These are phyloP conservation scores for Plectosphaerella cucumerina DNA, from an alignment of 2,329 filamentous ascomycete species.

Conservation along the genomic window DNA sequence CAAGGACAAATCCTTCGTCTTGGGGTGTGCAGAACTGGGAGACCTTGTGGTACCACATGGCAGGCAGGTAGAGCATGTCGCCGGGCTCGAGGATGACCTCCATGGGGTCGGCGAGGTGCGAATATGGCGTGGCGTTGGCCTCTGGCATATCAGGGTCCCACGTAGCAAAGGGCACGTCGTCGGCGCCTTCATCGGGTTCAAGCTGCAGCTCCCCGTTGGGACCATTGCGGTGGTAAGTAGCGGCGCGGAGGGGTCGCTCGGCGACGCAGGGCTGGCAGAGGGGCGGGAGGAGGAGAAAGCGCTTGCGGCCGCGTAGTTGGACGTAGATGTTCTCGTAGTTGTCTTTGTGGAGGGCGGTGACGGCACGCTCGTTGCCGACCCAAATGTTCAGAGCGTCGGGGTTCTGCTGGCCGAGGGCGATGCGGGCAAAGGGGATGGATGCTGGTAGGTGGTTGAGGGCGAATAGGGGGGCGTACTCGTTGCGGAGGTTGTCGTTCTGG, in stretches of 20 bases:
- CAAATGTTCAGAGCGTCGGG: constrained; percentile 81
- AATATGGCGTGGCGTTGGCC: constrained; percentile 51
- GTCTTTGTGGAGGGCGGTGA: constrained; percentile 74
- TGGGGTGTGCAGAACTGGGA: constrained; percentile 64
- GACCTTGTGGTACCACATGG: constrained; percentile 81
- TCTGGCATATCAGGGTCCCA: constrained; percentile 68
- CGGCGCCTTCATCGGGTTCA: constrained; percentile 22
- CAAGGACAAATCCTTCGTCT: constrained; percentile 69
- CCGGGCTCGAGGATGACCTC: constrained; percentile 66
- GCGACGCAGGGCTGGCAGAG: constrained; percentile 65
- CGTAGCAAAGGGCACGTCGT: constrained; percentile 60
- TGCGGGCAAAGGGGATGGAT: constrained; percentile 67
- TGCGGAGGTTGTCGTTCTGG: constrained; percentile 77
- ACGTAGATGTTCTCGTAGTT: constrained; percentile 85
- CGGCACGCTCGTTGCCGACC: constrained; percentile 69
- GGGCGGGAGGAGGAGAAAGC: constrained; percentile 72
- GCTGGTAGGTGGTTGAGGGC: constrained; percentile 48
- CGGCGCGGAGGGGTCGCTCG: constrained; percentile 53
- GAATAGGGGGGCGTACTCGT: constrained; percentile 65
- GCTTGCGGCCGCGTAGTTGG: constrained; percentile 67
- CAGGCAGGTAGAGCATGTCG: constrained; percentile 79
- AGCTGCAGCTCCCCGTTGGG: constrained; percentile 17
- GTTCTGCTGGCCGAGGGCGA: constrained; percentile 54
- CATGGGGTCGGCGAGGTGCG: constrained; percentile 54
- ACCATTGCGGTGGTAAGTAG: constrained; percentile 50